phyloP scores from a whole-genome alignment of 1,284 basidiomycete species.

The Wallemia mellicola region DNA sequence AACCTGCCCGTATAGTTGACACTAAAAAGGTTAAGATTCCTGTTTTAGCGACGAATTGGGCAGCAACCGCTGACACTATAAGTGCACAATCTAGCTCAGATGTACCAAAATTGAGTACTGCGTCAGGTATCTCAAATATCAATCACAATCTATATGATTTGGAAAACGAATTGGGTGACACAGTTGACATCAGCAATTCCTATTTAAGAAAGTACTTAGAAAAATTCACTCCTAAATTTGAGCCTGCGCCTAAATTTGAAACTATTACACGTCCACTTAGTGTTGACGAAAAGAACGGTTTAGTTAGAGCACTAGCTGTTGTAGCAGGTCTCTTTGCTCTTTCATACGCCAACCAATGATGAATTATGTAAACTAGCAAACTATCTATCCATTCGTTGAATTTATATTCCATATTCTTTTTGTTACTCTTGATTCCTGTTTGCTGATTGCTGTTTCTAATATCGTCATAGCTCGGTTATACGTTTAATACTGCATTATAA shows the following conservation, averaged over 20 bases:
- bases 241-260: background rate
- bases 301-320: background rate
- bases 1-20: background rate
- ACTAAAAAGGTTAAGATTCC: background rate
- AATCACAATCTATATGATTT: background rate
- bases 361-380: no score
- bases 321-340: background rate
- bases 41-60: background rate
- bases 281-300: background rate
- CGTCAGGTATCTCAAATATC: background rate
- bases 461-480: no score
- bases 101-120: background rate
- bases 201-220: background rate
- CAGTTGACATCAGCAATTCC: background rate
- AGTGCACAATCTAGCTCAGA: background rate
- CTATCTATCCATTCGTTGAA: no score
- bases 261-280: background rate
- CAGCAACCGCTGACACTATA: background rate
- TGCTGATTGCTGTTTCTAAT: no score
- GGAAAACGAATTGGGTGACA: background rate
- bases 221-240: background rate
- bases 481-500: no score
- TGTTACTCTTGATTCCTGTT: no score
- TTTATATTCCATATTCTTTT: no score
- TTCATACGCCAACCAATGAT: background rate